Evolutionary conservation across 2,329 filamentous ascomycete genomes (phyloP).

Genomic region (Ceratocystis smalleyi): DNA sequence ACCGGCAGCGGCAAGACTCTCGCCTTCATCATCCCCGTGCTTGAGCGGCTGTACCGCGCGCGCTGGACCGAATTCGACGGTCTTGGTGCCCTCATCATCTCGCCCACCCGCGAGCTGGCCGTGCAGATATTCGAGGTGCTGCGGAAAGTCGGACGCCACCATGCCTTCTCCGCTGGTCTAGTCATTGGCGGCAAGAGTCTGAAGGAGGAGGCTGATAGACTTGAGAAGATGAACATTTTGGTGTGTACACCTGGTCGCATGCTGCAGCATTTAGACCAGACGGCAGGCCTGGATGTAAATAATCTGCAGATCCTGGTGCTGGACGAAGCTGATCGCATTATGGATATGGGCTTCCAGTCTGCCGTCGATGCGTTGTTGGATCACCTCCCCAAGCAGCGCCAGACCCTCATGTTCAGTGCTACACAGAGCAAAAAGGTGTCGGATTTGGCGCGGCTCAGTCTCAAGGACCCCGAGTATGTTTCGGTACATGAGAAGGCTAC

Average conservation of each 20-base stretch:
- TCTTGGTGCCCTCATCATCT: constrained; percentile 79
- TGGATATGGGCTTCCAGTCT: constrained; percentile 92
- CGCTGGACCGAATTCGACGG: constrained; percentile 87
- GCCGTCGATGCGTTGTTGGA: constrained; percentile 87
- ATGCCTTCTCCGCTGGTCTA: constrained; percentile 80
- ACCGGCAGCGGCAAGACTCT: constrained; percentile 93
- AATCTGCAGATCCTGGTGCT: constrained; percentile 85
- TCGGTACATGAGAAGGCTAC: constrained; percentile 75
- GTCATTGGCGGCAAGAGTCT: constrained; percentile 88
- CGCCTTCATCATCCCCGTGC: constrained; percentile 76
- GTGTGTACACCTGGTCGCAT: constrained; percentile 92
- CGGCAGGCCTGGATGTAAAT: constrained; percentile 73
- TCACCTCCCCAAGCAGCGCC: constrained; percentile 69
- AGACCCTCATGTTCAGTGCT: constrained; percentile 89
- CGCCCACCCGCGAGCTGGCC: constrained; percentile 84
- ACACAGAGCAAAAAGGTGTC: constrained; percentile 92
- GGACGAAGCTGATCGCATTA: constrained; percentile 89
- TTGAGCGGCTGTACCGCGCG: constrained; percentile 80
- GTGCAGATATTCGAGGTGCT: constrained; percentile 95
- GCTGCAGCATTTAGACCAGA: constrained; percentile 90
- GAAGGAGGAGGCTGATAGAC: constrained; percentile 68
- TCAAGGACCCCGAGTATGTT: constrained; percentile 87
- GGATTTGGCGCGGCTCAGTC: constrained; percentile 73
- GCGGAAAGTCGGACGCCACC: constrained; percentile 73
- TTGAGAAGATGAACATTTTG: constrained; percentile 89